phyloP scores from a whole-genome alignment of 2,329 filamentous ascomycete species.

The Arthroderma uncinatum region DNA sequence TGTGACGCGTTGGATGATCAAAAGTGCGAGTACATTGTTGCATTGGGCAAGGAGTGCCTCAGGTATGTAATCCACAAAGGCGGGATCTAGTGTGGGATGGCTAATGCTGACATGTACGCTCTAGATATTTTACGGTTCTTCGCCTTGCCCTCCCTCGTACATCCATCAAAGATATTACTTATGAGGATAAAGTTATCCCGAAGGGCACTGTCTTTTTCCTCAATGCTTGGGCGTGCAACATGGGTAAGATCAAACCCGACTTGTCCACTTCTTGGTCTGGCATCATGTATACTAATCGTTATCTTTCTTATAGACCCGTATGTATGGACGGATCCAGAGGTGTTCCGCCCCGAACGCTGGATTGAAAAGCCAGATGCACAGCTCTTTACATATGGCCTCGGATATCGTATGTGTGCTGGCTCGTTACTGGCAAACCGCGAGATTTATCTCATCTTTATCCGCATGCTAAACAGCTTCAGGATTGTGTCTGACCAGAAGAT shows the following conservation, averaged over 20 bases:
- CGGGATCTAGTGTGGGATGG: neutral
- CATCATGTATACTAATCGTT: neutral
- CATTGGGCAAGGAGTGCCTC: constrained; percentile 51
- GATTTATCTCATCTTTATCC: constrained; percentile 53
- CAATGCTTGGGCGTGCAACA: constrained; percentile 59
- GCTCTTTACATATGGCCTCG: constrained; percentile 54
- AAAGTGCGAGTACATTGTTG: constrained; percentile 52
- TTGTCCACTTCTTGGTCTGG: neutral
- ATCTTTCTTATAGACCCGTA: constrained; percentile 34
- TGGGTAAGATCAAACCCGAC: constrained; percentile 40
- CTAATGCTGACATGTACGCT: constrained; percentile 2
- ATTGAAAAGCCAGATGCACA: constrained; percentile 52
- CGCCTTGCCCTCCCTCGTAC: constrained; percentile 51
- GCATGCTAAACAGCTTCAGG: constrained; percentile 51
- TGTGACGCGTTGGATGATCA: constrained; percentile 53
- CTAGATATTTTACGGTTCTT: constrained; percentile 51
- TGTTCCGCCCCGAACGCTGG: constrained; percentile 53
- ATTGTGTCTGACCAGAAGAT: constrained; percentile 45
- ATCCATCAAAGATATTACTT: constrained; percentile 49
- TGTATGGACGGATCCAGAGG: constrained; percentile 48
- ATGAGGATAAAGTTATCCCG: constrained; percentile 48
- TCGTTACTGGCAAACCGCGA: constrained; percentile 53
- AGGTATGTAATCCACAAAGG: constrained; percentile 27
- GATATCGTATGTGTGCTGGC: constrained; percentile 58
- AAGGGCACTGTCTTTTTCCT: constrained; percentile 54